Conservation (phyloP, 1,284 basidiomycete species). For the Apiotrichum domesticum region DNA sequence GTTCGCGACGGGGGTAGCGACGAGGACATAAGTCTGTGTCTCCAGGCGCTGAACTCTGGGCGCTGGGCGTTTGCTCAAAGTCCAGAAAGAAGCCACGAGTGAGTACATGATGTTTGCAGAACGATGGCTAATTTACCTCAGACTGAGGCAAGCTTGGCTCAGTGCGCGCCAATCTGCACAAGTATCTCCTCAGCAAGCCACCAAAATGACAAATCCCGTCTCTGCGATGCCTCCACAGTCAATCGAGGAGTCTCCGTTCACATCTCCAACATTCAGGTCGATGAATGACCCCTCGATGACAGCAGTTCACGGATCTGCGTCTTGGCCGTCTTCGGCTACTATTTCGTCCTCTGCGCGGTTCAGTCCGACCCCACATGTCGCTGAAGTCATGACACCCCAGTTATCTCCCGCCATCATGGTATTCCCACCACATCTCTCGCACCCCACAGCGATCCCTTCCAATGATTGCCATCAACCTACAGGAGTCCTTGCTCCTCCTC, state of each 20-base stretch:
- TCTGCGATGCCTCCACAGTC: constrained; percentile 2
- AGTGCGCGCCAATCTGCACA: not conserved
- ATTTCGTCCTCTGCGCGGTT: not conserved
- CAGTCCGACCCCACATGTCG: not conserved
- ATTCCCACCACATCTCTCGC: not conserved
- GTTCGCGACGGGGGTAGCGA: constrained; percentile 56
- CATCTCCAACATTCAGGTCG: constrained; percentile 6
- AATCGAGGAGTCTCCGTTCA: constrained; percentile 8
- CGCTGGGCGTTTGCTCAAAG: constrained; percentile 71
- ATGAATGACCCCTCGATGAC: not conserved
- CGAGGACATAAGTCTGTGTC: constrained; percentile 63
- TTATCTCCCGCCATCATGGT: not conserved
- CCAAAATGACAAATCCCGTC: not conserved
- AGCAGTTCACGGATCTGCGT: not conserved
- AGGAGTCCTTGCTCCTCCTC: not conserved
- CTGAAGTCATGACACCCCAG: not conserved
- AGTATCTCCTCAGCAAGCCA: not conserved
- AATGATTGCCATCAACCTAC: not conserved
- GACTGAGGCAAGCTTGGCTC: constrained; percentile 3
- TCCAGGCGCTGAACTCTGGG: constrained; percentile 67
- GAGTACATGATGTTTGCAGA: not conserved
- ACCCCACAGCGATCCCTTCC: not conserved
- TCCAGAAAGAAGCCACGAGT: constrained; percentile 54
- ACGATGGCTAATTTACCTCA: not conserved
- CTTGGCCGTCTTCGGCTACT: not conserved